Evolutionary conservation across 495 filamentous ascomycete genomes (phyloP).

Genomic region (Penicillium ucsense): DNA sequence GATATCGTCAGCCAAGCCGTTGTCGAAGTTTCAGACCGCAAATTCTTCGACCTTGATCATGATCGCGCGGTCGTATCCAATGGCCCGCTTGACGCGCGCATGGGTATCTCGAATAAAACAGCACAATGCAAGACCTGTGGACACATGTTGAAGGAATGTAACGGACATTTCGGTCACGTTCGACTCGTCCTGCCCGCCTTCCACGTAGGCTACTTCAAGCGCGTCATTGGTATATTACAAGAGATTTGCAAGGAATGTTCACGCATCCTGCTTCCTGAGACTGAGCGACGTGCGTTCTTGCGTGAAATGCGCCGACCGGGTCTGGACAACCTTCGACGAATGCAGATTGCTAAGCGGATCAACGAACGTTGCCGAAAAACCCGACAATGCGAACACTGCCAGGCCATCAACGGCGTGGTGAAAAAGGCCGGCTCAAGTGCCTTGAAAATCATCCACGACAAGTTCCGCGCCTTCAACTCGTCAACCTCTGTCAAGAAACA

Average conservation of each 20-base stretch:
- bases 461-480: constrained; percentile 74
- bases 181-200: constrained; percentile 82
- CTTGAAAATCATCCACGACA: constrained; percentile 89
- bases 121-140: constrained; percentile 75
- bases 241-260: constrained; percentile 78
- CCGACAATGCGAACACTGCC: constrained; percentile 65
- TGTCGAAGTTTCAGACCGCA: constrained; percentile 80
- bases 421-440: constrained; percentile 69
- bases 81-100: constrained; percentile 75
- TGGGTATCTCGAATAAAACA: constrained; percentile 79
- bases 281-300: constrained; percentile 60
- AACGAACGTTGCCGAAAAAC: constrained; percentile 81
- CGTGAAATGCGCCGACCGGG: constrained; percentile 69
- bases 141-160: constrained; percentile 64
- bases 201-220: constrained; percentile 90
- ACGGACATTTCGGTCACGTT: constrained; percentile 92
- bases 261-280: constrained; percentile 66
- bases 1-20: constrained; percentile 92
- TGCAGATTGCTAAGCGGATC: constrained; percentile 73
- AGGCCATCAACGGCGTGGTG: constrained; percentile 74
- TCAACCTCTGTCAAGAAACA: constrained; percentile 79
- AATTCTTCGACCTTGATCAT: constrained; percentile 78
- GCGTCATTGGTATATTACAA: constrained; percentile 79
- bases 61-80: constrained; percentile 60
- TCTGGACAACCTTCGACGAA: constrained; percentile 75